Conservation (phyloP, 805 yeast species). For the Saturnispora ahearnii region DNA sequence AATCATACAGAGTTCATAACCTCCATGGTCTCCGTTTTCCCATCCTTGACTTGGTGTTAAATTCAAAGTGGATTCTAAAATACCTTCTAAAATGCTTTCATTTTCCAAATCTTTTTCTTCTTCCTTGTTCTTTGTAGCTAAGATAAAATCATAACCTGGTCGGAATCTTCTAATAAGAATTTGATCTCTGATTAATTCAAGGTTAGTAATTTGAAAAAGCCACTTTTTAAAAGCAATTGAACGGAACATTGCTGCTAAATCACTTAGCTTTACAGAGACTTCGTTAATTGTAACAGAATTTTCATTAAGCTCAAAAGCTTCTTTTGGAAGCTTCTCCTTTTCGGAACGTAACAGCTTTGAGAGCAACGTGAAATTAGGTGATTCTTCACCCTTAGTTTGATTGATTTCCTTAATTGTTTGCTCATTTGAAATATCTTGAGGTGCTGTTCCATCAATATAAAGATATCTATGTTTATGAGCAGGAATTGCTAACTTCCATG, state of each 20-base stretch:
- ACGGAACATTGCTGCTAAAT: slow-evolving; percentile 49
- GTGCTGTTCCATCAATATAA: slow-evolving; percentile 62
- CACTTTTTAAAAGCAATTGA: slow-evolving; percentile 61
- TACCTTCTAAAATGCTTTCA: slow-evolving; percentile 33
- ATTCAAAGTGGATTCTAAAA: slow-evolving; percentile 72
- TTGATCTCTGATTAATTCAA: slow-evolving; percentile 56
- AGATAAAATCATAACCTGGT: slow-evolving; percentile 88
- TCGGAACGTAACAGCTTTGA: slow-evolving; percentile 8
- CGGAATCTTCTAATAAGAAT: slow-evolving; percentile 77
- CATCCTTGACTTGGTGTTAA: slow-evolving; percentile 79
- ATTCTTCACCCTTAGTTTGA: slow-evolving; percentile 33
- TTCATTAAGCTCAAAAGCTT: slow-evolving; percentile 11
- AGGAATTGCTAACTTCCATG: slow-evolving; percentile 90
- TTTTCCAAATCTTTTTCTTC: slow-evolving; percentile 18
- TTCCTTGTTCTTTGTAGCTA: slow-evolving; percentile 53
- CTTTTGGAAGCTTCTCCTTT: slow-evolving; percentile 12
- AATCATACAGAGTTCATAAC: slow-evolving; percentile 88
- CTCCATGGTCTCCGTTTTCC: slow-evolving; percentile 88
- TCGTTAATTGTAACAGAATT: slow-evolving; percentile 12
- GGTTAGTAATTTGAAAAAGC: slow-evolving; percentile 51
- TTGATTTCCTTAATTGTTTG: slow-evolving; percentile 26
- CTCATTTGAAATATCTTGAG: slow-evolving; percentile 27
- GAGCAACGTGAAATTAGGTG: slow-evolving; percentile 42
- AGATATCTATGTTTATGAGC: slow-evolving; percentile 86
- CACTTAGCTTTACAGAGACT: slow-evolving; percentile 34